These are phyloP conservation scores for Pyrenophora graminea DNA, from an alignment of 2,329 filamentous ascomycete species.

Conservation along the genomic window DNA sequence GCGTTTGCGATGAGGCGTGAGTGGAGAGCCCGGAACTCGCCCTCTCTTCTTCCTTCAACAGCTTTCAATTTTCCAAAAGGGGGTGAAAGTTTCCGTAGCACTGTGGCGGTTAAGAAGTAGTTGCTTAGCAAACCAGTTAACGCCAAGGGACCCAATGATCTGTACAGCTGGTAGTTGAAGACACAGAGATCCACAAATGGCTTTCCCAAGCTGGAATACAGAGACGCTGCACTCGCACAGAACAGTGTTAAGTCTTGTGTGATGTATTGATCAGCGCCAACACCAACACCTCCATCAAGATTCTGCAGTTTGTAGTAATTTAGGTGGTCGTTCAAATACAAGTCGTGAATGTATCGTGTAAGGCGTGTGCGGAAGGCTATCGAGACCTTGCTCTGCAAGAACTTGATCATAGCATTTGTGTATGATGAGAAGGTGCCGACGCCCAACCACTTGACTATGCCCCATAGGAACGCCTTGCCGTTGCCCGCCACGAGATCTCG, in stretches of 20 bases:
- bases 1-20: conserved; percentile 93
- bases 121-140: conserved; percentile 85
- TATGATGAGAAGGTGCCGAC: conserved; percentile 93
- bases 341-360: conserved; percentile 94
- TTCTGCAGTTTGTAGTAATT: conserved; percentile 97
- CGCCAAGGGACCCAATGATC: conserved; percentile 85
- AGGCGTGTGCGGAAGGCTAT: conserved; percentile 96
- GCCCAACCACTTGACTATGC: conserved; percentile 92
- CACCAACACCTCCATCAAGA: conserved; percentile 87
- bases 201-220: conserved; percentile 97
- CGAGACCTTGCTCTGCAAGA: conserved; percentile 94
- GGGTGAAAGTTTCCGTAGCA: conserved; percentile 84
- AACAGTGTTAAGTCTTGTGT: conserved; percentile 96
- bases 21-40: conserved; percentile 90
- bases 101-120: conserved; percentile 91
- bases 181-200: conserved; percentile 95
- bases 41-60: conserved; percentile 91
- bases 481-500: conserved; percentile 95
- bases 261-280: conserved; percentile 94
- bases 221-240: conserved; percentile 85
- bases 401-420: conserved; percentile 99
- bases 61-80: conserved; percentile 97
- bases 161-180: conserved; percentile 97
- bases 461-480: conserved; percentile 83
- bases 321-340: conserved; percentile 91